phyloP scores from a whole-genome alignment of 2,329 filamentous ascomycete genomes.

The Hymenoscyphus scutula region DNA sequence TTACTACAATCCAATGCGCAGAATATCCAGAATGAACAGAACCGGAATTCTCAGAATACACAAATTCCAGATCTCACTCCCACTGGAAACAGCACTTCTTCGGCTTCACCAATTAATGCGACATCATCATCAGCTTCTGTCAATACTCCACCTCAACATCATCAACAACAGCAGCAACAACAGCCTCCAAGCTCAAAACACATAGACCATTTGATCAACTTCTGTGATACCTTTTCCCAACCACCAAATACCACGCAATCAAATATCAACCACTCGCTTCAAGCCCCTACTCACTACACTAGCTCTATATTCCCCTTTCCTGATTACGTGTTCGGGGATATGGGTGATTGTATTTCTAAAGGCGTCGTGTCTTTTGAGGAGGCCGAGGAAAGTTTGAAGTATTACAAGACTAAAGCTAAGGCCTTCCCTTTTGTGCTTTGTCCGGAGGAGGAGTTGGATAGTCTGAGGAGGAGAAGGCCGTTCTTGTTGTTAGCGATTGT shows the following conservation, averaged over 20 bases:
- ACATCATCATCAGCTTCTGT: conserved; percentile 6
- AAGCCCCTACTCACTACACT: conserved; percentile 37
- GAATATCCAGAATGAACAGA: background rate
- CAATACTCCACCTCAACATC: conserved; percentile 1
- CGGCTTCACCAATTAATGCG: background rate
- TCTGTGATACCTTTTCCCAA: background rate
- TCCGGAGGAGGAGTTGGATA: conserved; percentile 43
- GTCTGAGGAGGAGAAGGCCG: conserved; percentile 44
- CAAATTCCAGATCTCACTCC: background rate
- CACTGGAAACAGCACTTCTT: background rate
- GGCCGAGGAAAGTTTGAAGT: conserved; percentile 21
- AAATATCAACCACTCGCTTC: background rate
- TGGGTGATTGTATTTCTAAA: conserved; percentile 22
- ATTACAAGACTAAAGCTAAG: conserved; percentile 16
- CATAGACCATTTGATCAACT: background rate
- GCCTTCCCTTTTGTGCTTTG: conserved; percentile 29
- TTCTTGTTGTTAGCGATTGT: conserved; percentile 56
- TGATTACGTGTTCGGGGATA: conserved; percentile 46
- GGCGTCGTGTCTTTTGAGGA: conserved; percentile 18
- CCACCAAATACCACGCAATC: background rate
- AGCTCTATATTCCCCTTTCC: conserved; percentile 46
- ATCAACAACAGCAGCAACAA: background rate
- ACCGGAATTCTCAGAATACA: background rate
- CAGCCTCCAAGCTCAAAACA: background rate
- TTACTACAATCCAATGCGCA: conserved; percentile 17